Evolutionary conservation across 768 basidiomycete genomes (phyloP).

Genomic region (Suillus fuscotomentosus): DNA sequence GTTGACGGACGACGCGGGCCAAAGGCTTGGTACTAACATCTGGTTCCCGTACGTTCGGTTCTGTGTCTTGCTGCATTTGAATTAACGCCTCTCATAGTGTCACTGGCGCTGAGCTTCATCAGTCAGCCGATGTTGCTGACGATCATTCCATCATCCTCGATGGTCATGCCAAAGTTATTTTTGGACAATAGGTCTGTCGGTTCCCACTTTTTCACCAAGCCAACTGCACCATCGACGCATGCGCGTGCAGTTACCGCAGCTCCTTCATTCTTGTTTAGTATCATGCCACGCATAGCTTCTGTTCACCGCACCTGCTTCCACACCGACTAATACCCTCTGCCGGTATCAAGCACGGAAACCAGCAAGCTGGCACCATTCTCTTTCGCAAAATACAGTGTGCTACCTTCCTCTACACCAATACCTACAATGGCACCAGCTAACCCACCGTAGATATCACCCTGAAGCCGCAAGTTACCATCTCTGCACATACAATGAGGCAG

Average conservation of each 20-base stretch:
- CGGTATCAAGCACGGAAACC: no score
- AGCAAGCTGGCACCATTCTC: no score
- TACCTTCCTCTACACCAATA: no score
- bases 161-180: conserved; percentile 57
- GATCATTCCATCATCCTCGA: conserved; percentile 63
- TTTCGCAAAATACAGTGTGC: no score
- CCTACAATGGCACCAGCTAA: no score
- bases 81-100: conserved; percentile 42
- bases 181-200: conserved; percentile 20
- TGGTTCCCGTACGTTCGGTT: conserved; percentile 70
- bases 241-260: no score
- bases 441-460: no score
- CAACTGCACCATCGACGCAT: no score
- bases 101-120: conserved; percentile 54
- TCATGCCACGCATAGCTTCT: no score
- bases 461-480: conserved; percentile 40
- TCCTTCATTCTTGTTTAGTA: no score
- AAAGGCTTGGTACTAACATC: conserved; percentile 63
- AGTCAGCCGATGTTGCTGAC: conserved; percentile 29
- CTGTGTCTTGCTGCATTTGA: not conserved
- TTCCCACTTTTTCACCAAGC: not conserved
- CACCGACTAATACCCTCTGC: no score
- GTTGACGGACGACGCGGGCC: conserved; percentile 56
- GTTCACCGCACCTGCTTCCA: no score
- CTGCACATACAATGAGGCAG: conserved; percentile 87